These are phyloP conservation scores for Astrephomene gubernaculifera DNA, from an alignment of 139 green algal genomes.

Conservation along the genomic window DNA sequence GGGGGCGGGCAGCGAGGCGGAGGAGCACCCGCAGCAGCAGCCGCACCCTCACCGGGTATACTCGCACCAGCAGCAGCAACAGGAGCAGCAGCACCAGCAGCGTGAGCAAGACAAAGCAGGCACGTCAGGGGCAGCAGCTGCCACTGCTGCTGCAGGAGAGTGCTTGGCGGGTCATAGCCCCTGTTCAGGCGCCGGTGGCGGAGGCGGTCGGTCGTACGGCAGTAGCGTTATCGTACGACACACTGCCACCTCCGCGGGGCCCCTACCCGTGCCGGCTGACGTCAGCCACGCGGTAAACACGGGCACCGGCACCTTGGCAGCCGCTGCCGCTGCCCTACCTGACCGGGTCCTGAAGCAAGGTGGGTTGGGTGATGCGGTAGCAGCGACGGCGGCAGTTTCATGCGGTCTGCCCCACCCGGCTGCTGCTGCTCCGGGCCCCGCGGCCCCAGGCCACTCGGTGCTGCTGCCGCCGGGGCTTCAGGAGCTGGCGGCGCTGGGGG, in stretches of 20 bases:
- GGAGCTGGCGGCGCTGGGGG: constrained; percentile 30
- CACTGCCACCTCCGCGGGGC: not conserved
- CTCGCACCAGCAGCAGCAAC: not conserved
- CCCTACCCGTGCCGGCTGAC: too few species aligned
- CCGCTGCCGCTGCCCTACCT: not conserved
- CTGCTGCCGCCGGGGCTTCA: constrained; percentile 7
- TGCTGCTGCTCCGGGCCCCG: not conserved
- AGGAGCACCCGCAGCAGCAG: constrained; percentile 18
- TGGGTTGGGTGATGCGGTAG: too few species aligned
- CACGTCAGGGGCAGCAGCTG: not conserved
- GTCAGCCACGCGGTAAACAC: not conserved
- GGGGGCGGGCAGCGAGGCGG: constrained; percentile 1
- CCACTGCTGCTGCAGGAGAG: too few species aligned
- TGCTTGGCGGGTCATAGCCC: too few species aligned
- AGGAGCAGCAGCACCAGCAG: not conserved
- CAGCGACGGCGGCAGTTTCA: not conserved
- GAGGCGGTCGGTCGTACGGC: not conserved
- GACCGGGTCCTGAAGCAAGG: too few species aligned
- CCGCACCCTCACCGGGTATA: not conserved
- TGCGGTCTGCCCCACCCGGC: not conserved
- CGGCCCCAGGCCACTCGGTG: not conserved
- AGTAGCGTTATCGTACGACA: not conserved
- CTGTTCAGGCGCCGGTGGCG: too few species aligned
- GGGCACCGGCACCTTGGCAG: not conserved
- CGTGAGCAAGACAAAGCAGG: not conserved